These are phyloP conservation scores for Bromus sterilis DNA, from an alignment of 176 grass and related monocot genomes.

Conservation along the genomic window DNA sequence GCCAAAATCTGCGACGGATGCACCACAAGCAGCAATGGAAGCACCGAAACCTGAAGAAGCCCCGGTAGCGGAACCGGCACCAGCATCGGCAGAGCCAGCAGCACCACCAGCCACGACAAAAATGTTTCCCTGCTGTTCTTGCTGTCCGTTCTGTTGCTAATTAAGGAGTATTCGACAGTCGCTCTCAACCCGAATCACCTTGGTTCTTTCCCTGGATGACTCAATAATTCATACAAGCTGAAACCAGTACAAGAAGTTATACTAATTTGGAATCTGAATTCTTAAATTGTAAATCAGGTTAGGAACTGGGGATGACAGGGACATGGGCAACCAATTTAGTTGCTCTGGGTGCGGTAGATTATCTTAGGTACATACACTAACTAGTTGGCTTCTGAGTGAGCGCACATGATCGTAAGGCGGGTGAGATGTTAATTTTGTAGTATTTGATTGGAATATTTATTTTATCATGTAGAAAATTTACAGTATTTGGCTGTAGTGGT, in stretches of 20 bases:
- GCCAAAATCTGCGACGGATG: not conserved
- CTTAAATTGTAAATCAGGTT: not conserved
- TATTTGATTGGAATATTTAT: not conserved
- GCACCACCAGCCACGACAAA: conserved; percentile 14
- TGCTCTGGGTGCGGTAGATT: not conserved
- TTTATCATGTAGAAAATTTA: not conserved
- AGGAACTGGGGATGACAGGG: not conserved
- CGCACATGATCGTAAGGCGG: too few relatives aligned
- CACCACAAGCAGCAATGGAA: not conserved
- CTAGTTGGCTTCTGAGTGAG: too few relatives aligned
- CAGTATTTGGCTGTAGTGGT: not conserved
- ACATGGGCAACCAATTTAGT: not conserved
- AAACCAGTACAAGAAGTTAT: not conserved
- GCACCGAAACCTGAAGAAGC: conserved; percentile 5
- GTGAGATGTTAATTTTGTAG: not conserved
- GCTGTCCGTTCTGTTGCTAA: conserved; percentile 51
- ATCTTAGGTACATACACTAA: not conserved
- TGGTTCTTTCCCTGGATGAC: not conserved
- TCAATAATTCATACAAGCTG: not conserved
- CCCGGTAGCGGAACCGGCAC: not conserved
- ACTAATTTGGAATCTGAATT: not conserved
- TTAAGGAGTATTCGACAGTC: not conserved
- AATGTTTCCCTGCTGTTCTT: conserved; percentile 55
- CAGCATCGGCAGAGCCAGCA: not conserved
- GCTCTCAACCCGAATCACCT: not conserved